Conservation (phyloP, 1,139 yeast genomes). For the Blastobotrys buckinghamii region DNA sequence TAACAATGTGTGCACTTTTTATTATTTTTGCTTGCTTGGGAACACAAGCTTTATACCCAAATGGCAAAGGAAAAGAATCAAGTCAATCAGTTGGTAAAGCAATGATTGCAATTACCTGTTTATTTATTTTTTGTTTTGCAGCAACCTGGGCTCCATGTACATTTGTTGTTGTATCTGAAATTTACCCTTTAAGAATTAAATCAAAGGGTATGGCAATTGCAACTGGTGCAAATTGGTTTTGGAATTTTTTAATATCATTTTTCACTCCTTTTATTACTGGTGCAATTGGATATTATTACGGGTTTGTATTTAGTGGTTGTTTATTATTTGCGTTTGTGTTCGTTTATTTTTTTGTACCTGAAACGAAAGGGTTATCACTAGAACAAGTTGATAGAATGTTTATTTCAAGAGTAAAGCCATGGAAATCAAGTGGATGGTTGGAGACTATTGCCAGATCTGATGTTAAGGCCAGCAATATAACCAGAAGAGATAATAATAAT, state of each 20-base stretch:
- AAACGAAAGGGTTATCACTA: slow-evolving; percentile 66
- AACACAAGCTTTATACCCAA: slow-evolving; percentile 52
- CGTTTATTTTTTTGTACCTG: slow-evolving; percentile 62
- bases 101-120: slow-evolving; percentile 69
- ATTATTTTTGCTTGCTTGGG: slow-evolving; percentile 65
- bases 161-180: slow-evolving; percentile 72
- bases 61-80: slow-evolving; percentile 44
- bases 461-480: no score
- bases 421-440: slow-evolving; percentile 5
- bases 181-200: slow-evolving; percentile 72
- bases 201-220: slow-evolving; percentile 71
- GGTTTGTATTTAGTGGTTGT: slow-evolving; percentile 74
- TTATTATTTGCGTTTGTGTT: slow-evolving; percentile 53
- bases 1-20: slow-evolving; percentile 59
- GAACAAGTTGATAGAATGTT: slow-evolving; percentile 53
- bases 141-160: slow-evolving; percentile 85
- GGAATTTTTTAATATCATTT: slow-evolving; percentile 59
- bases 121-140: slow-evolving; percentile 78
- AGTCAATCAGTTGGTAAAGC: slow-evolving; percentile 39
- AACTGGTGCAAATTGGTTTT: slow-evolving; percentile 70
- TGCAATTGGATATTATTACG: slow-evolving; percentile 53
- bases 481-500: neutral
- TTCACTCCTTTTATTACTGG: slow-evolving; percentile 42
- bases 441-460: neutral
- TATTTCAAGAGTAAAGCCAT: slow-evolving; percentile 4